Conservation (phyloP, 176 grass and related monocot species). For the Miscanthus lutarioriparius region DNA sequence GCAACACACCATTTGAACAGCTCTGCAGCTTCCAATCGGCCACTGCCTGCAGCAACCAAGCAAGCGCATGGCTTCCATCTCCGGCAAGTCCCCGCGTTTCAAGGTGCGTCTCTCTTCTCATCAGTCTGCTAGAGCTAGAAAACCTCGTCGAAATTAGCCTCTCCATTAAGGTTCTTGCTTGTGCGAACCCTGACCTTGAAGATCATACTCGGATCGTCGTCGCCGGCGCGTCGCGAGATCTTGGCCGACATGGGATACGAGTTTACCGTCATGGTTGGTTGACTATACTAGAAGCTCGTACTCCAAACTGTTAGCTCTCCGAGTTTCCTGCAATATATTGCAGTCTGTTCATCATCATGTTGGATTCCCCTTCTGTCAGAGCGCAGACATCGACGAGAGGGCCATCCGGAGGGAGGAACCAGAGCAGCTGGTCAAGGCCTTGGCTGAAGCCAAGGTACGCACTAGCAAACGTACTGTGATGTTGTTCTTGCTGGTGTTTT, state of each 20-base stretch:
- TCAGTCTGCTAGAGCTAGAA: background rate
- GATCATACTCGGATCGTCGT: slow-evolving; percentile 78
- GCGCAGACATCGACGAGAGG: slow-evolving; percentile 81
- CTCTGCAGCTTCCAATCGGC: background rate
- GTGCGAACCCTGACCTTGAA: background rate
- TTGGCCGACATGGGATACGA: slow-evolving; percentile 72
- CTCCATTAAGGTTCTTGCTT: background rate
- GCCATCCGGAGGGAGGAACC: slow-evolving; percentile 65
- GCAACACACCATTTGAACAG: background rate
- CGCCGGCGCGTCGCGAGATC: slow-evolving; percentile 66
- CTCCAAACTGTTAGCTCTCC: too few relatives aligned
- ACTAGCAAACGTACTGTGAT: background rate
- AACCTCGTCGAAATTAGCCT: background rate
- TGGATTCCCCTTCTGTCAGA: slow-evolving; percentile 17
- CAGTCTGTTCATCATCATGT: background rate
- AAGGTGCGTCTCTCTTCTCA: slow-evolving; percentile 19
- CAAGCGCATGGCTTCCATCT: background rate
- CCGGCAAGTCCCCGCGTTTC: background rate
- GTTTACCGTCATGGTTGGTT: slow-evolving; percentile 62
- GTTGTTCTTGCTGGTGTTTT: too few relatives aligned
- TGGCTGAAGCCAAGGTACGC: slow-evolving; percentile 75
- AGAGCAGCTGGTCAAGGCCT: slow-evolving; percentile 65
- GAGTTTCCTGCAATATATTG: background rate
- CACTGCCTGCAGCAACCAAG: background rate
- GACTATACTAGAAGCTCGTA: background rate